Base-by-base conservation (phyloP, 176 grass and related monocot genomes). In the Lolium multiflorum region DNA sequence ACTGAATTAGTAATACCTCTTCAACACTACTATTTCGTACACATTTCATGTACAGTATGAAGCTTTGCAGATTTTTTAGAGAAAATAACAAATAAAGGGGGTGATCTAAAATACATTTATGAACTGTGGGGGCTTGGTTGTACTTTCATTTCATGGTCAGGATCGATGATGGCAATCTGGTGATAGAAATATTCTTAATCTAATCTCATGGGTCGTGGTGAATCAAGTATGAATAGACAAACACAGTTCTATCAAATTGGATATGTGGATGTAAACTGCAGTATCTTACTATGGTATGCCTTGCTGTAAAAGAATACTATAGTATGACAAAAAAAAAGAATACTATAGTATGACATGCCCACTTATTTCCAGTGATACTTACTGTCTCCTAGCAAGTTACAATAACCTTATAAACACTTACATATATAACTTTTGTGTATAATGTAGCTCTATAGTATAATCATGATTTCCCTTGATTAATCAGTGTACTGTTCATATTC, bases 1-100 rank as follows among this genome's bases (percentile, higher is more conserved):
- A 87, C 87, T 68, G 92, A 97, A 75, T 38, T 75, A 76, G 95
- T 97, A 94, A 12, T 3, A 84, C 10, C 16, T 76, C 75, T 37
- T 79, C 6, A 57, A 24, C 11, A 21, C 11, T 21, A 35, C 1
- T 10, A 39, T 66, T 38, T 39, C 44, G 2, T 66, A 35, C 14
- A 0, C 13, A 31, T 71, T 79, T 0, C 16, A 37, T 66, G 64
- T 24, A 63, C 44, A 31, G 43, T 52, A 17, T 50, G 16, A 71
- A 20, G 1, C 2, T 46, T 80, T 39, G 18, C 7, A n/a, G 2
- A 12, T 79, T 66, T 67, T 21, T 12, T 13, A 35, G n/a, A 6
- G 11, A 62, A 10, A 47, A 47, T 8, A 47, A 47, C 4, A 47
- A 10, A 9, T 47, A 47, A 47, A 47, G 31, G 31, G 31, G 31